phyloP scores from a whole-genome alignment of 2,329 filamentous ascomycete genomes.

The Purpureocillium lavendulum region DNA sequence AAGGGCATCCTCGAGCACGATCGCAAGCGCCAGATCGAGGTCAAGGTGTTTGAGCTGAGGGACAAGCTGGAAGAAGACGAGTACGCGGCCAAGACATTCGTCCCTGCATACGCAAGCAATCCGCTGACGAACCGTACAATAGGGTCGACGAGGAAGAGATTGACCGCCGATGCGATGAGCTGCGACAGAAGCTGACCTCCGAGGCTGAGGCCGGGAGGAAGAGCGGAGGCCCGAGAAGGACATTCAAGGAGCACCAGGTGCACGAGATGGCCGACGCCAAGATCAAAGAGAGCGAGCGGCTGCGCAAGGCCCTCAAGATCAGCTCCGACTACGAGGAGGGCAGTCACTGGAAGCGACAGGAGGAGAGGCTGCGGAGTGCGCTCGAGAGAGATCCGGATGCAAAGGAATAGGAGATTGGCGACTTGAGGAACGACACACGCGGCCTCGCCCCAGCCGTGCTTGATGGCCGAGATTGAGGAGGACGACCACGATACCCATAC shows the following conservation, averaged over 20 bases:
- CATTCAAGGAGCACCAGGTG: slow-evolving; percentile 85
- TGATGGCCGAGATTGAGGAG: too few relatives aligned
- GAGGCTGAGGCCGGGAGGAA: slow-evolving; percentile 26
- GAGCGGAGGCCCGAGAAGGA: slow-evolving; percentile 29
- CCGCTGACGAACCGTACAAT: slow-evolving; percentile 5
- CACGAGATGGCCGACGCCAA: slow-evolving; percentile 96
- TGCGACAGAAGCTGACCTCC: slow-evolving; percentile 30
- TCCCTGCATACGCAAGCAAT: too few relatives aligned
- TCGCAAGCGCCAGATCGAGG: slow-evolving; percentile 80
- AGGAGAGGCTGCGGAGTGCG: slow-evolving; percentile 52
- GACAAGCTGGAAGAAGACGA: slow-evolving; percentile 89
- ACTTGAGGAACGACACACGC: neutral
- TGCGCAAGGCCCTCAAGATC: slow-evolving; percentile 82
- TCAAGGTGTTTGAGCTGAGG: slow-evolving; percentile 84
- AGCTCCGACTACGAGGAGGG: slow-evolving; percentile 79
- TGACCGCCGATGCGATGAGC: slow-evolving; percentile 48
- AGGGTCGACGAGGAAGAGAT: slow-evolving; percentile 86
- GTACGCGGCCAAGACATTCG: slow-evolving; percentile 34
- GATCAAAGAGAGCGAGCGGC: slow-evolving; percentile 85
- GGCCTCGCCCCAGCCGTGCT: too few relatives aligned
- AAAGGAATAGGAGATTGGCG: slow-evolving; percentile 6
- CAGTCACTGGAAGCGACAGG: slow-evolving; percentile 76
- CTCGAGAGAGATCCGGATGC: slow-evolving; percentile 28
- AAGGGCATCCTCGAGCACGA: slow-evolving; percentile 92
- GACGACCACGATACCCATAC: too few relatives aligned